phyloP scores from a whole-genome alignment of 305 asterid genomes.

The Fraxinus greggii region DNA sequence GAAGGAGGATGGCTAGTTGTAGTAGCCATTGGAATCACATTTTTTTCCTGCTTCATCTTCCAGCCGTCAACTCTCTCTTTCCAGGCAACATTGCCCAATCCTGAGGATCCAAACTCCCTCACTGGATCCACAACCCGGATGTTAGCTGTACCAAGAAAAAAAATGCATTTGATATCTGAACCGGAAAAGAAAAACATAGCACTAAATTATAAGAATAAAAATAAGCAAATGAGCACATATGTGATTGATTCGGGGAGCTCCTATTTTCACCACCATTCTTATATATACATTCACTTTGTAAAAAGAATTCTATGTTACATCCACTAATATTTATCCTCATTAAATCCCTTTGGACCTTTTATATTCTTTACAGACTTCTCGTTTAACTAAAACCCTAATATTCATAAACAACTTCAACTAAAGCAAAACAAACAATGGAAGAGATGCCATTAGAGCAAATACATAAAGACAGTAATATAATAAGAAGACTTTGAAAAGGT shows the following conservation, averaged over 20 bases:
- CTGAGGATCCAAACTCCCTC: constrained; percentile 89
- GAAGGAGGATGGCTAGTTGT: constrained; percentile 89
- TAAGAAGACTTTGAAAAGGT: neutral
- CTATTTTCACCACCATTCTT: constrained; percentile 19
- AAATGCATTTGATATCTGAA: constrained; percentile 21
- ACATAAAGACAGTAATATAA: neutral
- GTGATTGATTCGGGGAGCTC: constrained; percentile 21
- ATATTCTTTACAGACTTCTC: neutral
- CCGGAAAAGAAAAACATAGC: constrained; percentile 5
- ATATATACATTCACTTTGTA: neutral
- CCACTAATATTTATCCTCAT: neutral
- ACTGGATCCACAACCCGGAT: constrained; percentile 77
- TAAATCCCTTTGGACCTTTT: neutral
- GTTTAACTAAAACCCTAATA: neutral
- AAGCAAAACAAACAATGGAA: neutral
- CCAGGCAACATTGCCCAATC: constrained; percentile 98
- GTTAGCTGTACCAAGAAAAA: constrained; percentile 52
- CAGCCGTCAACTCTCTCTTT: constrained; percentile 99
- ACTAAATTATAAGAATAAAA: neutral
- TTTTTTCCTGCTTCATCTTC: constrained; percentile 98
- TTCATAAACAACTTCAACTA: neutral
- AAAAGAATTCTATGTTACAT: neutral
- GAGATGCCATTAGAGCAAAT: neutral
- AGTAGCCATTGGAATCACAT: constrained; percentile 68
- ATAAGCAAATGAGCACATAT: constrained; percentile 15